phyloP scores from a whole-genome alignment of 1,139 yeast species.

The Protomyces inouyei region DNA sequence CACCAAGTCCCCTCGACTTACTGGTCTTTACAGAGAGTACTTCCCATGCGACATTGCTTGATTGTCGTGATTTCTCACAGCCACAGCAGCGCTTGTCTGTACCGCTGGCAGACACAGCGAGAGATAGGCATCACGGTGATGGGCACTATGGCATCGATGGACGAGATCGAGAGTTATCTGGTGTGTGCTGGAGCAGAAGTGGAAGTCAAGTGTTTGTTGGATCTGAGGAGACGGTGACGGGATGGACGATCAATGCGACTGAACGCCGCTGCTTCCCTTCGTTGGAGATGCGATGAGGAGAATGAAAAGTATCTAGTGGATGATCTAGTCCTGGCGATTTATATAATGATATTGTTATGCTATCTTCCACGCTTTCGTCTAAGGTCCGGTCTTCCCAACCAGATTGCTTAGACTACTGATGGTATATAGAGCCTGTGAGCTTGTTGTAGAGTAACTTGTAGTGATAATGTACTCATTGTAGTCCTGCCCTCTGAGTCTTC shows the following conservation, averaged over 20 bases:
- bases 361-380: too few species aligned
- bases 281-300: not conserved
- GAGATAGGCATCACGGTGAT: slow-evolving; percentile 8
- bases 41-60: slow-evolving; percentile 12
- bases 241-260: slow-evolving; percentile 4
- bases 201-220: slow-evolving; percentile 14
- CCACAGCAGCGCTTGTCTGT: slow-evolving; percentile 6
- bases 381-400: too few species aligned
- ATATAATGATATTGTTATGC: too few species aligned
- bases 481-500: too few species aligned
- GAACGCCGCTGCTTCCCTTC: slow-evolving; percentile 8
- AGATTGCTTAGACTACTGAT: too few species aligned
- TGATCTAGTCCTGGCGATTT: too few species aligned
- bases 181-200: slow-evolving; percentile 18
- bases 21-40: slow-evolving; percentile 22
- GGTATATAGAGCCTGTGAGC: too few species aligned
- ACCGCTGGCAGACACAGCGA: not conserved
- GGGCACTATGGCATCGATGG: slow-evolving; percentile 19
- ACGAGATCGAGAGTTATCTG: slow-evolving; percentile 21
- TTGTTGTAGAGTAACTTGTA: too few species aligned
- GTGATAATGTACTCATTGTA: too few species aligned
- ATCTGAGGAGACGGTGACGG: slow-evolving; percentile 19
- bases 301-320: not conserved
- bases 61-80: slow-evolving; percentile 10
- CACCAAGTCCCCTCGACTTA: slow-evolving; percentile 17